Evolutionary conservation across 495 filamentous ascomycete genomes (phyloP).

Genomic region (Hypoxylon cercidicola): DNA sequence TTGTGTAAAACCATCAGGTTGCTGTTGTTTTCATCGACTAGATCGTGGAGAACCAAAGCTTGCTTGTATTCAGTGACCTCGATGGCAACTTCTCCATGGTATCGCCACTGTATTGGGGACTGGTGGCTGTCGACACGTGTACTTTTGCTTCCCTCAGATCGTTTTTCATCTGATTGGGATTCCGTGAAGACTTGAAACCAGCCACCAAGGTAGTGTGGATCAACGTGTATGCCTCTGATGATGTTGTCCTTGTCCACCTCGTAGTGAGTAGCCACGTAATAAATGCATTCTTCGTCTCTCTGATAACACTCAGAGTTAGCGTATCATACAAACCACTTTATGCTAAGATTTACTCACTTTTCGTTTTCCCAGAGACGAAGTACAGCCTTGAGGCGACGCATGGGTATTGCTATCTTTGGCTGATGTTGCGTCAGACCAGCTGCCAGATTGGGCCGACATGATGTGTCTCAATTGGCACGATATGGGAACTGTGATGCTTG

Average conservation of each 20-base stretch:
- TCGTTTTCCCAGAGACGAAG: background rate
- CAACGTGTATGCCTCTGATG: background rate
- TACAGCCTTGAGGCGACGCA: background rate
- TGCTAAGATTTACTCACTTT: background rate
- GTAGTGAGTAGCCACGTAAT: background rate
- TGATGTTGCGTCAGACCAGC: background rate
- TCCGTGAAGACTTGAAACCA: too few relatives aligned
- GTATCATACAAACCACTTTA: background rate
- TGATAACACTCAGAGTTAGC: background rate
- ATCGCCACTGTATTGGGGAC: background rate
- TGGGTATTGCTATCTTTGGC: background rate
- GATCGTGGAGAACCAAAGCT: conserved; percentile 5
- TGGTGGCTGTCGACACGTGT: background rate
- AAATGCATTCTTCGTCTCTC: background rate
- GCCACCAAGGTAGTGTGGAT: background rate
- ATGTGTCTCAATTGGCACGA: too few relatives aligned
- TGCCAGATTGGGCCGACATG: too few relatives aligned
- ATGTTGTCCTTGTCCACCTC: conserved; percentile 1
- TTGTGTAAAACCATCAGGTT: background rate
- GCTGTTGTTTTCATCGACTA: conserved; percentile 6
- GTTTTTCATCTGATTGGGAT: too few relatives aligned
- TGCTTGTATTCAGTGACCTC: conserved; percentile 1
- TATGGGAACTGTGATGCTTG: too few relatives aligned
- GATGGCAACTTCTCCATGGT: conserved; percentile 8
- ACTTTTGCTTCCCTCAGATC: background rate